These are phyloP conservation scores for Emericellopsis cladophorae DNA, from an alignment of 2,329 filamentous ascomycete species.

Conservation along the genomic window DNA sequence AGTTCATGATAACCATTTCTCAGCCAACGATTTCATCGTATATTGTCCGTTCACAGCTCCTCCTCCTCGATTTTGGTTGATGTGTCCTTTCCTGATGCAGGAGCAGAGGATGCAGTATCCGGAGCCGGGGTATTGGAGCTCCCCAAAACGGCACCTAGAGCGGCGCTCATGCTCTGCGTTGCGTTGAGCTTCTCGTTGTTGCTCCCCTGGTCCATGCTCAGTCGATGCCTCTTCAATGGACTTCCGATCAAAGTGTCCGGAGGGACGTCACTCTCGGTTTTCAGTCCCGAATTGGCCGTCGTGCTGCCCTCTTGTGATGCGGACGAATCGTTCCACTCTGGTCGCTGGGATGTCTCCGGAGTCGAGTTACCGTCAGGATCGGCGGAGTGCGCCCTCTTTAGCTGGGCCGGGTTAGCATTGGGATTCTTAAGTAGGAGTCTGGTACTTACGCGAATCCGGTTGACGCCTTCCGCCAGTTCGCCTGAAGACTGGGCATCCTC, in stretches of 20 bases:
- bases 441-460: slow-evolving; percentile 61
- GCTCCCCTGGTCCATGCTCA: slow-evolving; percentile 30
- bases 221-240: slow-evolving; percentile 64
- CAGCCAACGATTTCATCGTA: background rate
- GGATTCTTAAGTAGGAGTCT: slow-evolving; percentile 3
- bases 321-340: slow-evolving; percentile 31
- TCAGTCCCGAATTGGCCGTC: slow-evolving; percentile 4
- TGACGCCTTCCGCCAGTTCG: slow-evolving; percentile 68
- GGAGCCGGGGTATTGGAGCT: slow-evolving; percentile 7
- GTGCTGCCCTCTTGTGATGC: slow-evolving; percentile 3
- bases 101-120: slow-evolving; percentile 2
- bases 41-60: slow-evolving; percentile 17
- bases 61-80: slow-evolving; percentile 19
- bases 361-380: slow-evolving; percentile 43
- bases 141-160: slow-evolving; percentile 17
- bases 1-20: background rate
- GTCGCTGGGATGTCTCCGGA: slow-evolving; percentile 19
- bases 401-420: slow-evolving; percentile 27
- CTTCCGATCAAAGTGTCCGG: slow-evolving; percentile 43
- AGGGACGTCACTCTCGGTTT: slow-evolving; percentile 16
- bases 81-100: slow-evolving; percentile 8
- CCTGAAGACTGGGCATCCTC: slow-evolving; percentile 63
- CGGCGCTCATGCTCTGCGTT: slow-evolving; percentile 20
- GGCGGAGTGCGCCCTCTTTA: slow-evolving; percentile 69
- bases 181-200: slow-evolving; percentile 11